These are phyloP conservation scores for Pythium aristosporum DNA, from an alignment of 352 stramenopile species.

Conservation along the genomic window DNA sequence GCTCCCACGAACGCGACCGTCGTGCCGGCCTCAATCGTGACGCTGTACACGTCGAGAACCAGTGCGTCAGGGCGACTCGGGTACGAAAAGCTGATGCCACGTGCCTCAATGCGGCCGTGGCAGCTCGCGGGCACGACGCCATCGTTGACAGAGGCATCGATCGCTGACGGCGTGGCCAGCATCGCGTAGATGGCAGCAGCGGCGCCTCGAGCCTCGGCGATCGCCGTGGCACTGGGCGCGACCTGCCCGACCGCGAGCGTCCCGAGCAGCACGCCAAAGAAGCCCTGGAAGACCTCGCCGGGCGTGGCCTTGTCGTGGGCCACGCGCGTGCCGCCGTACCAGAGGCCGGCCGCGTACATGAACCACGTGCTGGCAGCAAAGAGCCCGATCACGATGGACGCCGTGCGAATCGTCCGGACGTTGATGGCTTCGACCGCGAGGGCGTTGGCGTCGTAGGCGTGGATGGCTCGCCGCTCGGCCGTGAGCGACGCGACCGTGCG, in stretches of 20 bases:
- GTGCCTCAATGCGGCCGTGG: constrained; percentile 41
- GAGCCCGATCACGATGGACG: constrained; percentile 28
- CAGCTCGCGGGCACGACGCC: constrained; percentile 29
- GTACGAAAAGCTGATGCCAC: constrained; percentile 68
- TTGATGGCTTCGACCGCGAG: constrained; percentile 31
- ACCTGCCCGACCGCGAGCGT: constrained; percentile 41
- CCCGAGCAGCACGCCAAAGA: constrained; percentile 45
- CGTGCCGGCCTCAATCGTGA: constrained; percentile 32
- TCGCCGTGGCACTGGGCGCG: constrained; percentile 41
- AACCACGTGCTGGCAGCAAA: constrained; percentile 43
- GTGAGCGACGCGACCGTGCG: constrained; percentile 55
- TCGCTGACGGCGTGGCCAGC: constrained; percentile 43
- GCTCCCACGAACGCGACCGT: constrained; percentile 35
- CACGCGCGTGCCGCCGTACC: constrained; percentile 51
- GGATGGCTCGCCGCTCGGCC: constrained; percentile 41
- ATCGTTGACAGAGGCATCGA: constrained; percentile 38
- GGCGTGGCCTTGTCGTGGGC: constrained; percentile 32
- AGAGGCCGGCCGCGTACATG: constrained; percentile 47
- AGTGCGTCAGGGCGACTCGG: constrained; percentile 44
- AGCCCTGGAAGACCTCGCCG: constrained; percentile 39
- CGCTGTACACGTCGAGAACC: constrained; percentile 34
- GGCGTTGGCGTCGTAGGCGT: constrained; percentile 35
- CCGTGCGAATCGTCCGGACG: constrained; percentile 31
- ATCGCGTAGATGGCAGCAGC: constrained; percentile 49
- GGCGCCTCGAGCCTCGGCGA: constrained; percentile 39